These are phyloP conservation scores for Penstemon newberryi DNA, from an alignment of 257 asterid species.

Conservation along the genomic window DNA sequence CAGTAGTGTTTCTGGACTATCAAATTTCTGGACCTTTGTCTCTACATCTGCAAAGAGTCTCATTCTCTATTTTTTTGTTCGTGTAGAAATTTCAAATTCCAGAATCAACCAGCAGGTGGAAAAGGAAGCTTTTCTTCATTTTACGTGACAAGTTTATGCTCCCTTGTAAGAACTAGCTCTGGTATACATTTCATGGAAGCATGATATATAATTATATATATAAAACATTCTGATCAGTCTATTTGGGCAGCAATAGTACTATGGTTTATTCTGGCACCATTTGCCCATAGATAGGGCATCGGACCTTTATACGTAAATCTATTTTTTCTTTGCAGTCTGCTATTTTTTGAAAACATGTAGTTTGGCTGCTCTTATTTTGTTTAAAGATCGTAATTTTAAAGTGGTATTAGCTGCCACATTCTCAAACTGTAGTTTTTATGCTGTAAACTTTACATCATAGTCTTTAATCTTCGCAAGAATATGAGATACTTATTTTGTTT, in stretches of 20 bases:
- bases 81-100: conserved; percentile 70
- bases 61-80: conserved; percentile 25
- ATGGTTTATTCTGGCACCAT: conserved; percentile 81
- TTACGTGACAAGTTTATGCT: conserved; percentile 69
- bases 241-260: conserved; percentile 60
- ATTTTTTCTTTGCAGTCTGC: conserved; percentile 19
- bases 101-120: conserved; percentile 76
- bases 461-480: conserved; percentile 1
- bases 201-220: no score
- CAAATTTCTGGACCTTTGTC: no score
- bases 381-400: background rate
- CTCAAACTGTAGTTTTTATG: background rate
- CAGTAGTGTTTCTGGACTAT: conserved; percentile 69
- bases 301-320: conserved; percentile 87
- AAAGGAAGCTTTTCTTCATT: conserved; percentile 58
- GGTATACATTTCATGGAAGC: conserved; percentile 9
- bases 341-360: background rate
- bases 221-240: conserved; percentile 33
- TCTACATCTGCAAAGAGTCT: conserved; percentile 15
- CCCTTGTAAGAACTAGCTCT: conserved; percentile 60
- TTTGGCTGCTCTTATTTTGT: background rate
- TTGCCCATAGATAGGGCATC: conserved; percentile 65
- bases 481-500: background rate
- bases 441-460: background rate
- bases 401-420: background rate